Base-by-base conservation (phyloP, 2,329 filamentous ascomycete genomes). In the Neonectria faginata region DNA sequence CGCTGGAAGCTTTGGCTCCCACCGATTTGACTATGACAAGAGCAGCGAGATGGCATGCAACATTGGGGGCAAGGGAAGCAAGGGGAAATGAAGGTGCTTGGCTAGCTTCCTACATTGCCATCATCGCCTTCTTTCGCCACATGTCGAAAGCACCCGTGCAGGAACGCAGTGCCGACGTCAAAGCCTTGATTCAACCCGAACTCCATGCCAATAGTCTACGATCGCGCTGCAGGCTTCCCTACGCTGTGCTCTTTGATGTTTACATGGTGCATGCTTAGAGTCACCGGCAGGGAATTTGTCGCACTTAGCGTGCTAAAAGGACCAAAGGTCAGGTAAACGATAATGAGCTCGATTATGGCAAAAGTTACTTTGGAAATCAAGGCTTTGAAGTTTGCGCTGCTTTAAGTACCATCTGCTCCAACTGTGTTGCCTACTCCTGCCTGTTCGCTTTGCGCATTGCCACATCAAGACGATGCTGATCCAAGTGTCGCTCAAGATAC, bases 171-270 rank as follows among this genome's bases (percentile, higher is more conserved):
- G 25, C 25, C 25, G 25, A 44, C 20, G n/a, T 44, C n/a, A 44
- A 44, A 18, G 41, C 20, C 41, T 44, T 44, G n/a, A 44, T 44
- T 44, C n/a, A 44, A 44, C 41, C 41, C 41, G 5, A 44, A 44
- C 41, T 44, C 41, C 20, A 44, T 44, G 41, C n/a, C n/a, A 44
- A 44, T 20, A 44, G 41, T 44, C 20, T 44, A 44, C 41, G 41
- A 44, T 44, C n/a, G n/a, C 41, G n/a, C 41, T 44, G n/a, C 41
- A 44, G 41, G 41, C 41, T 44, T 20, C 41, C 41, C n/a, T 44
- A 44, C n/a, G 41, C 41, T 44, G 20, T 44, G n/a, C n/a, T 44
- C 16, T 44, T 44, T 44, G n/a, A 44, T 44, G n/a, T 44, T 44
- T 27, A 27, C 25, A 27, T 27, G 25, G 25, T n/a, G n/a, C n/a